Evolutionary conservation across 2,329 filamentous ascomycete genomes (phyloP), one percentile per base, ranked within the genome.

Genomic region (Teratosphaeriaceae sp.): DNA sequence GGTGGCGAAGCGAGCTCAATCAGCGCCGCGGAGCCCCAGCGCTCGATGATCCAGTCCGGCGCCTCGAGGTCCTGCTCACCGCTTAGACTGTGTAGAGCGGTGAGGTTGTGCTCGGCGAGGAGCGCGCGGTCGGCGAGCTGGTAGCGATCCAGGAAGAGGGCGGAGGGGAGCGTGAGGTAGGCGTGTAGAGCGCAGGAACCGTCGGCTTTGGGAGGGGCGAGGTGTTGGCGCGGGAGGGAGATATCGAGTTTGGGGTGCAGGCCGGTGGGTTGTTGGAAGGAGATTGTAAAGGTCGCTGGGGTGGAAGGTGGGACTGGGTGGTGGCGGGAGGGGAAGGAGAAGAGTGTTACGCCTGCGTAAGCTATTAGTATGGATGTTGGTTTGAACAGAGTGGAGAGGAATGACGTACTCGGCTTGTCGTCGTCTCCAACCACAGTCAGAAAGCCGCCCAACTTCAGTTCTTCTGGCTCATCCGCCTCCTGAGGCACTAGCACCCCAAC

Each of bases 61-160:
- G 88, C 88, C 68, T 97, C 90, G 41, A 97, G 80, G 53, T 97
- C 89, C 5, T 89, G 85, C 16, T 87, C 85, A 11, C 85, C 77
- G 20, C 80, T 80, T 12, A 87, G 75, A 50, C 83, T 79, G 34
- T 75, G 80, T 30, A 94, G 68, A 2, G 76, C 70, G 2, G 74
- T 71, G 16, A 96, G 74, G 58, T 94, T 87, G 56, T 94, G 88
- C 1, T 87, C 89, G 3, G 78, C 65, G 22, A 94, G 74, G 66
- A 94, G 92, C 4, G 95, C 73, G 0, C 76, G 65, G 61, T 89
- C 85, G 19, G 71, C 73, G 47, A 96, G 76, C 64, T 94, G 88
- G 66, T 95, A 94, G 58, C 82, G 82, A 69, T 97, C 90, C 29
- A 85, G 79, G 65, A 97, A 96, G 48, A 96, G 73, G 38, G 74